phyloP scores from a whole-genome alignment of 2,329 filamentous ascomycete genomes.

The Colletotrichum lini region DNA sequence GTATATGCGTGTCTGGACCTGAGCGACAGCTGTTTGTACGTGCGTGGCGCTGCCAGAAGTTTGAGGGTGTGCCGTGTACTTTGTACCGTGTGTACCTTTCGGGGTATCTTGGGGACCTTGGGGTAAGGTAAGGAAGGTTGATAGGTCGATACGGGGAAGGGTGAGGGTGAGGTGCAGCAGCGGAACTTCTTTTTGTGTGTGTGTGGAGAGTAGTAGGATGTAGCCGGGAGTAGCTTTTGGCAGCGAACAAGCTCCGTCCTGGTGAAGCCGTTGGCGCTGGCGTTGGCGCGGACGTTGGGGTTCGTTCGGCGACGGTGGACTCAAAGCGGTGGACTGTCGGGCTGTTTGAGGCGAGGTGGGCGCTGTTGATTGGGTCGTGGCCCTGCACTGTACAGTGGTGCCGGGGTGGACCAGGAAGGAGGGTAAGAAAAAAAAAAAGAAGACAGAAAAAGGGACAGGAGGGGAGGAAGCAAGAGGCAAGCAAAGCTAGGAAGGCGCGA shows the following conservation, averaged over 20 bases:
- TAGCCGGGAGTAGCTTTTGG: slow-evolving; percentile 35
- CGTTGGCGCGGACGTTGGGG: neutral
- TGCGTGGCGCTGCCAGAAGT: slow-evolving; percentile 9
- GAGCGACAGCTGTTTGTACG: slow-evolving; percentile 19
- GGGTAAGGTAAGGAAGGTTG: neutral
- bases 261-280: neutral
- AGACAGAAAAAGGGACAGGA: neutral
- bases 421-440: neutral
- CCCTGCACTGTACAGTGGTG: neutral
- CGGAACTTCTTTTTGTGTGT: neutral
- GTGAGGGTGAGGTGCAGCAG: neutral
- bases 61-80: neutral
- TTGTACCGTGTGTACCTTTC: no score
- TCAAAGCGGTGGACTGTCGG: neutral
- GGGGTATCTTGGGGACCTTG: no score
- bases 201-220: neutral
- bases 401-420: neutral
- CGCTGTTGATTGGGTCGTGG: slow-evolving; percentile 19
- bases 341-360: neutral
- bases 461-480: no score
- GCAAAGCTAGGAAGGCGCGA: neutral
- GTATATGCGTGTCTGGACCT: neutral
- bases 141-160: neutral
- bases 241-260: slow-evolving; percentile 29
- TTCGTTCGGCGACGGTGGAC: neutral